phyloP scores from a whole-genome alignment of 2,329 filamentous ascomycete species.

The Colletotrichum musicola region DNA sequence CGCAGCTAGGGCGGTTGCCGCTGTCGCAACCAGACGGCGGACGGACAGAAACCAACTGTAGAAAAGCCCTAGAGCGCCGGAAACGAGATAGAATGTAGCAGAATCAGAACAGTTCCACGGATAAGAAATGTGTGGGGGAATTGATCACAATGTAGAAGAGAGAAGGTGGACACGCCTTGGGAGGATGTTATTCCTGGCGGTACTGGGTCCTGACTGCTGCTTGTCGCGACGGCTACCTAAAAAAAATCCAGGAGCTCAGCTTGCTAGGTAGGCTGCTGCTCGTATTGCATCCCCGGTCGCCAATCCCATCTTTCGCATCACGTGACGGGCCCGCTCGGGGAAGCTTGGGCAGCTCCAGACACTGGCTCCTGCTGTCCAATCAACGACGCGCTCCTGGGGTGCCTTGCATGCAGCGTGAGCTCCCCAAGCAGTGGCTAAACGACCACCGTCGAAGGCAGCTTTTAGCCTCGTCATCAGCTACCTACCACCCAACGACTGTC shows the following conservation, averaged over 20 bases:
- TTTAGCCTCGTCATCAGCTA: slow-evolving; percentile 68
- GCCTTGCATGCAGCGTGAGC: slow-evolving; percentile 35
- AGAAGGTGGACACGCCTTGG: slow-evolving; percentile 18
- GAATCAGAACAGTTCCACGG: background rate
- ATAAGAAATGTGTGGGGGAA: slow-evolving; percentile 18
- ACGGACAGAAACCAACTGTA: slow-evolving; percentile 2
- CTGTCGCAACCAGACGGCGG: slow-evolving; percentile 24
- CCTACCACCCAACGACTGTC: slow-evolving; percentile 39
- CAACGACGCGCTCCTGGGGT: slow-evolving; percentile 20
- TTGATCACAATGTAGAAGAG: slow-evolving; percentile 16
- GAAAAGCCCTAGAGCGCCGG: slow-evolving; percentile 4
- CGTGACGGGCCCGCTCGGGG: background rate
- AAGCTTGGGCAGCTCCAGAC: slow-evolving; percentile 30
- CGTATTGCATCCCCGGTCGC: slow-evolving; percentile 9
- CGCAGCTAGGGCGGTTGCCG: slow-evolving; percentile 14
- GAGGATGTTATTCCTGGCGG: slow-evolving; percentile 15
- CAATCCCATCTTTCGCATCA: slow-evolving; percentile 14
- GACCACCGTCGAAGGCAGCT: slow-evolving; percentile 57
- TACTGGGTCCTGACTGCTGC: slow-evolving; percentile 1
- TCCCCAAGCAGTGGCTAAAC: slow-evolving; percentile 35
- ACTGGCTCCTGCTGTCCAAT: slow-evolving; percentile 18
- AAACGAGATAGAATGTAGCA: background rate
- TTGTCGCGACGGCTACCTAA: slow-evolving; percentile 25
- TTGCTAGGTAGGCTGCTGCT: slow-evolving; percentile 11
- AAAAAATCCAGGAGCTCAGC: slow-evolving; percentile 30